Evolutionary conservation across 2,329 filamentous ascomycete species (phyloP).

Genomic region (Penicillium concentricum): DNA sequence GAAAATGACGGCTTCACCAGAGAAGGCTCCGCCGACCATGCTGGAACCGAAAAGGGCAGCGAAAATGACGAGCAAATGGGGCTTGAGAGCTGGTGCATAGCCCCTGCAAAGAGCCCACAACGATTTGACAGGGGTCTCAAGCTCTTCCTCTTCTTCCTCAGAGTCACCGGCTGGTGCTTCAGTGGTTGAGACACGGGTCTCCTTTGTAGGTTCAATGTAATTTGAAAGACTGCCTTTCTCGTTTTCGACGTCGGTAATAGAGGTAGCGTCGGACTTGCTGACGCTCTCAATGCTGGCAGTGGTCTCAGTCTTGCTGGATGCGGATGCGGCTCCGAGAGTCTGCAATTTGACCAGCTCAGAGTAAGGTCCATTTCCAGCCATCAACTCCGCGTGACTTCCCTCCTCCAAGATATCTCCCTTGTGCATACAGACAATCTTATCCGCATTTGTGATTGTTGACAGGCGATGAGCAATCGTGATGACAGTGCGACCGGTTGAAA

Average conservation of each 20-base stretch:
- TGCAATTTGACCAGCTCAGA: slow-evolving; percentile 25
- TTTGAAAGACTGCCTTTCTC: slow-evolving; percentile 17
- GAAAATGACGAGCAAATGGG: slow-evolving; percentile 46
- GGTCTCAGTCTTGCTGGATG: slow-evolving; percentile 48
- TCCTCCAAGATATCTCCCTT: slow-evolving; percentile 53
- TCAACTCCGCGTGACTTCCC: slow-evolving; percentile 52
- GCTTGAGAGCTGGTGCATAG: slow-evolving; percentile 31
- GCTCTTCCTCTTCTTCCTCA: slow-evolving; percentile 28
- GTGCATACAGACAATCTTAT: slow-evolving; percentile 57
- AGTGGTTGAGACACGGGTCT: slow-evolving; percentile 12
- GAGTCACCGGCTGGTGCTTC: slow-evolving; percentile 17
- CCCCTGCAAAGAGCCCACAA: slow-evolving; percentile 29
- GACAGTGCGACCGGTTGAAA: slow-evolving; percentile 63
- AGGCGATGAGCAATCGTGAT: slow-evolving; percentile 67
- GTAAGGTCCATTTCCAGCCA: slow-evolving; percentile 45
- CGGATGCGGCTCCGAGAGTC: slow-evolving; percentile 53
- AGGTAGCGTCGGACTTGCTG: slow-evolving; percentile 29
- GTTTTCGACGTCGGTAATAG: slow-evolving; percentile 23
- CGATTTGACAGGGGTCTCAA: slow-evolving; percentile 27
- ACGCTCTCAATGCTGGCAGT: slow-evolving; percentile 47
- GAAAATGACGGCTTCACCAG: slow-evolving; percentile 59
- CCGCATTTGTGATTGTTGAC: slow-evolving; percentile 56
- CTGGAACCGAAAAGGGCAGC: slow-evolving; percentile 52
- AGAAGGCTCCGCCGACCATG: slow-evolving; percentile 59
- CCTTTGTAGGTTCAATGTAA: slow-evolving; percentile 12